Evolutionary conservation across 805 yeast genomes (phyloP).

Genomic region (Kodamaea laetipori): DNA sequence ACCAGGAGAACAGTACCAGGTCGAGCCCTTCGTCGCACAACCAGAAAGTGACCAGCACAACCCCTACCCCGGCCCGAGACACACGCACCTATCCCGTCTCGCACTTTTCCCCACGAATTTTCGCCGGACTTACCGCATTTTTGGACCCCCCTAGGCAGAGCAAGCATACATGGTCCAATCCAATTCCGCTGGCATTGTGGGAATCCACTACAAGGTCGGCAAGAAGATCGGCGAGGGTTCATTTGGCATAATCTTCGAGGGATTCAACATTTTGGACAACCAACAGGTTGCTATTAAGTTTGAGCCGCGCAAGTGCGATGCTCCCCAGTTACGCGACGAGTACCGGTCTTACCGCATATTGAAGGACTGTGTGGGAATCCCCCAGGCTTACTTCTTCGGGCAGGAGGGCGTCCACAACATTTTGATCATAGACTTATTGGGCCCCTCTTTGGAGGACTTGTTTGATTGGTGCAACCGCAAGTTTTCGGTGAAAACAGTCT

Average conservation of each 20-base stretch:
- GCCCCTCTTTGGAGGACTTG: slow-evolving; percentile 93
- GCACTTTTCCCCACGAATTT: not conserved
- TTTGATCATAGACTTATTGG: slow-evolving; percentile 88
- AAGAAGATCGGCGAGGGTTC: slow-evolving; percentile 99
- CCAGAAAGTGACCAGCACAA: too few species aligned
- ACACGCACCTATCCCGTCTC: not conserved
- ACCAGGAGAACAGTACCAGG: too few species aligned
- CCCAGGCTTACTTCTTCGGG: slow-evolving; percentile 96
- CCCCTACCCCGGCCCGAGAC: too few species aligned
- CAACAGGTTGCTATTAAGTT: slow-evolving; percentile 95
- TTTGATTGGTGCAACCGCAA: slow-evolving; percentile 98
- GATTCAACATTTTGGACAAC: slow-evolving; percentile 87
- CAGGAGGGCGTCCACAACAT: slow-evolving; percentile 98
- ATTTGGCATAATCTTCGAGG: slow-evolving; percentile 96
- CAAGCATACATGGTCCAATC: slow-evolving; percentile 16
- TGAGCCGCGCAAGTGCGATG: slow-evolving; percentile 95
- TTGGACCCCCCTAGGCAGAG: not conserved
- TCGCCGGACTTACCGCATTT: not conserved
- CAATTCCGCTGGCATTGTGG: slow-evolving; percentile 68
- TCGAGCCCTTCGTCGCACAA: too few species aligned
- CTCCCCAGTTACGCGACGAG: slow-evolving; percentile 96
- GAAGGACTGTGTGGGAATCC: slow-evolving; percentile 81
- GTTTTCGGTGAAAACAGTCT: slow-evolving; percentile 85
- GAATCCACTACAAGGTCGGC: slow-evolving; percentile 94
- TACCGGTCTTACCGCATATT: slow-evolving; percentile 91